These are phyloP conservation scores for Vinca minor DNA, from an alignment of 257 asterid genomes.

Conservation along the genomic window DNA sequence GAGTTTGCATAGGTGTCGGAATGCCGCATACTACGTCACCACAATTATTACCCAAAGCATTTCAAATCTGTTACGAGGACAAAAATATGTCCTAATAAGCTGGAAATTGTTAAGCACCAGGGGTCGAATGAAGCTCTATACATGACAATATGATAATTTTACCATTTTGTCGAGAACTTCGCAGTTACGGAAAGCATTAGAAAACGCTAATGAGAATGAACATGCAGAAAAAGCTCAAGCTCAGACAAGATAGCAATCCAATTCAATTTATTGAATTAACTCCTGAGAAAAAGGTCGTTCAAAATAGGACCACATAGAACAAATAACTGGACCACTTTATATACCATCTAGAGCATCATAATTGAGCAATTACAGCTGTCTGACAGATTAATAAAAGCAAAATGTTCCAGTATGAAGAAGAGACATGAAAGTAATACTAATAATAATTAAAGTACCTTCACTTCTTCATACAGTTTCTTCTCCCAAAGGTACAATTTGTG, in stretches of 20 bases:
- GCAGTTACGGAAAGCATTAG: background rate
- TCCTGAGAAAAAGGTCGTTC: background rate
- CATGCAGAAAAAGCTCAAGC: background rate
- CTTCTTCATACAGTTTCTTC: constrained; percentile 91
- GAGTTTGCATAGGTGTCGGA: no score
- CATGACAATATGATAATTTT: background rate
- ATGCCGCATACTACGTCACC: no score
- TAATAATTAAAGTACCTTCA: constrained; percentile 72
- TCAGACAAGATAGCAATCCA: background rate
- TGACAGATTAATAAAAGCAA: constrained; percentile 4
- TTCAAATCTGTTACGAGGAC: no score
- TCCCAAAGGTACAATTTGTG: constrained; percentile 92
- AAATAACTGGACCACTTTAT: constrained; percentile 9
- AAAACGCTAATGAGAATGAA: background rate
- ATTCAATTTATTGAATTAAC: background rate
- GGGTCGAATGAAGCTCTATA: background rate
- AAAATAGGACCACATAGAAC: constrained; percentile 8
- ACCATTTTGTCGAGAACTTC: background rate
- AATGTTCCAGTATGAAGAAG: background rate
- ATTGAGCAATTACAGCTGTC: constrained; percentile 13
- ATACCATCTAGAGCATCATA: constrained; percentile 3
- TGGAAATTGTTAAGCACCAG: background rate
- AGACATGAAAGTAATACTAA: constrained; percentile 7
- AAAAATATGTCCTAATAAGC: background rate
- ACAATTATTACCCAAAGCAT: no score